A percentile compares a stretch with the other conserved stretches of the same genome.
These are phyloP conservation scores for Alternaria arbusti DNA, from an alignment of 2,329 filamentous ascomycete species.

Conservation along the genomic window DNA sequence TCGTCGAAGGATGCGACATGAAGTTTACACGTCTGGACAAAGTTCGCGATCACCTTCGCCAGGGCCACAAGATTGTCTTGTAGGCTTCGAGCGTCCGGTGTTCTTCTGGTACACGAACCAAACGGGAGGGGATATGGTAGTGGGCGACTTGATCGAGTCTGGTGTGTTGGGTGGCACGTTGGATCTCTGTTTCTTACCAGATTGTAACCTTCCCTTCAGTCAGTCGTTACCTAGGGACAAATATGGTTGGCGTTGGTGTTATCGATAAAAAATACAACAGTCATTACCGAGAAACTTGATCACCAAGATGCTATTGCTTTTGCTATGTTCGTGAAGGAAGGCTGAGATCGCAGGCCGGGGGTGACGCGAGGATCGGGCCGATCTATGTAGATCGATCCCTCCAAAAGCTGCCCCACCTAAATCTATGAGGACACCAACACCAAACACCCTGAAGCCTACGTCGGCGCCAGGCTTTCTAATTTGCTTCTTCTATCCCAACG, in stretches of 20 bases:
- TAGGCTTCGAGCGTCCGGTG: not conserved
- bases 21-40: slow-evolving; percentile 12
- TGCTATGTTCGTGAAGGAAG: not conserved
- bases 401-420: not conserved
- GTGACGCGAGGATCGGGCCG: not conserved
- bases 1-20: not conserved
- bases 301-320: not conserved
- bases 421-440: not conserved
- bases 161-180: not conserved
- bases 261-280: not conserved
- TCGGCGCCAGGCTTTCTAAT: not conserved
- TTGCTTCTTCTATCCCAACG: not conserved
- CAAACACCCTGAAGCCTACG: not conserved
- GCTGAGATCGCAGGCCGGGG: too few relatives aligned
- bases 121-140: not conserved
- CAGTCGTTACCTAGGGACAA: not conserved
- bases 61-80: not conserved
- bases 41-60: not conserved
- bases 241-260: not conserved
- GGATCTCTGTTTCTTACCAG: not conserved
- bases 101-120: not conserved
- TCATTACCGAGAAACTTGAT: not conserved
- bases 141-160: too few relatives aligned
- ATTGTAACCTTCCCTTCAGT: not conserved
- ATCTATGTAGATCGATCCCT: not conserved